Conservation (phyloP, 176 grass and related monocot genomes). For the Oryza coarctata region DNA sequence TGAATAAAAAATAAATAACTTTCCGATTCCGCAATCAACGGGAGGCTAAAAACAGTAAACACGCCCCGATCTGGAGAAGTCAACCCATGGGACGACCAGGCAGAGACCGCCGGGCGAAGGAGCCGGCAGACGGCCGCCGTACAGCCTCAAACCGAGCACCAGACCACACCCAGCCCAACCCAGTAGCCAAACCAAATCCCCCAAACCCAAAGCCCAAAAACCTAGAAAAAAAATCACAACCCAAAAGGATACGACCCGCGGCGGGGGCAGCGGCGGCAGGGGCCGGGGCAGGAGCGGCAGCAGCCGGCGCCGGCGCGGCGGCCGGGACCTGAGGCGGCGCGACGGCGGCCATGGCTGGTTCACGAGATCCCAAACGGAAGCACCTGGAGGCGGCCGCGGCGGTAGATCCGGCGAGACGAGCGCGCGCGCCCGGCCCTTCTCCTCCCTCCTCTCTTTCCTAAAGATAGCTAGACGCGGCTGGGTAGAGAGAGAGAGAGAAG, state of each 20-base stretch:
- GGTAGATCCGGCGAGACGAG: conserved; percentile 39
- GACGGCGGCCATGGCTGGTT: conserved; percentile 56
- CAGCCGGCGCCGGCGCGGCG: conserved; percentile 11
- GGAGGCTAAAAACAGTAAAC: conserved; percentile 25
- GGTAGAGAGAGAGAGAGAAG: neutral
- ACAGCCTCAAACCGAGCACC: conserved; percentile 7
- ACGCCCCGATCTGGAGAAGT: conserved; percentile 33
- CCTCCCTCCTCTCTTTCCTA: conserved; percentile 8
- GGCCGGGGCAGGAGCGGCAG: neutral
- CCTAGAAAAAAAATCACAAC: neutral
- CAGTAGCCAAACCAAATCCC: neutral
- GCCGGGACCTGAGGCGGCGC: conserved; percentile 42
- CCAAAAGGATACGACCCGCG: conserved; percentile 91
- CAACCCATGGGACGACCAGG: conserved; percentile 17
- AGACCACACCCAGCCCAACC: neutral
- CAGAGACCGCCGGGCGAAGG: neutral
- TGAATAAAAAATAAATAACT: neutral
- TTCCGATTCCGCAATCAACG: neutral
- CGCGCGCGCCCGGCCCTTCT: conserved; percentile 36
- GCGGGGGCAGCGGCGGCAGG: conserved; percentile 44
- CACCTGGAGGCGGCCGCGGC: conserved; percentile 19
- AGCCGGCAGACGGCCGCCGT: neutral
- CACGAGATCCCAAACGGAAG: conserved; percentile 38
- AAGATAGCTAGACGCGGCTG: conserved; percentile 6
- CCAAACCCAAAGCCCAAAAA: conserved; percentile 17